Evolutionary conservation across 805 yeast species (phyloP), one percentile per base, ranked within the genome.

Genomic region (Cephaloascus fragrans): DNA sequence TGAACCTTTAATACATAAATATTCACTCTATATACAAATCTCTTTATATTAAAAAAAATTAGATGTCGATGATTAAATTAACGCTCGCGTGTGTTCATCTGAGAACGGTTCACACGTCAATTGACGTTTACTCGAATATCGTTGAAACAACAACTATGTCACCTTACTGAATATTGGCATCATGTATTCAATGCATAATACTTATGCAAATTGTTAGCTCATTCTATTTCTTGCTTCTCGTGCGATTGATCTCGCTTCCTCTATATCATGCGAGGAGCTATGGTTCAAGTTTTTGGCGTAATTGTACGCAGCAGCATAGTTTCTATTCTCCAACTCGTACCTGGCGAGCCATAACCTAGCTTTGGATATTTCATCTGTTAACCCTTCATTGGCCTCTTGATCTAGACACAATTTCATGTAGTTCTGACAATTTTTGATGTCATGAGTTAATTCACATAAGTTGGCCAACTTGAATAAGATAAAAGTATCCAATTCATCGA

Each of bases 301-400:
- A 37, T 70, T 75, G 44, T 79, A 79, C 0, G 96, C 95, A 40
- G 64, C 69, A 36, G 75, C 76, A 64, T 73, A 88, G 43, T 77
- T 74, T 12, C 71, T 64, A 32, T 60, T 57, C 15, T 65, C 66
- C 43, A 80, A 57, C 35, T 87, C 89, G 46, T 71, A 61, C 38
- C 77, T 71, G 1, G 96, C 95, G 19, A 89, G 61, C 97, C 97
- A 89, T 39, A 89, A 62, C 33, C 93, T 65, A 0, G 96, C 94
- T 50, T 80, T 83, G 8, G 83, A 71, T 0, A 83, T 80, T 46
- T 83, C 88, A 47, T 81, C 88, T 16, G 79, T 75, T 3, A 75
- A 69, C 1, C 81, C 86, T 51, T 81, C 83, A 33, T 72, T 73
- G 10, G 55, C 45, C 43, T 82, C 89, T 42, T 73, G 80, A 33